Evolutionary conservation across 176 grass and related monocot genomes (phyloP).

Genomic region (Saccharum officinarum): DNA sequence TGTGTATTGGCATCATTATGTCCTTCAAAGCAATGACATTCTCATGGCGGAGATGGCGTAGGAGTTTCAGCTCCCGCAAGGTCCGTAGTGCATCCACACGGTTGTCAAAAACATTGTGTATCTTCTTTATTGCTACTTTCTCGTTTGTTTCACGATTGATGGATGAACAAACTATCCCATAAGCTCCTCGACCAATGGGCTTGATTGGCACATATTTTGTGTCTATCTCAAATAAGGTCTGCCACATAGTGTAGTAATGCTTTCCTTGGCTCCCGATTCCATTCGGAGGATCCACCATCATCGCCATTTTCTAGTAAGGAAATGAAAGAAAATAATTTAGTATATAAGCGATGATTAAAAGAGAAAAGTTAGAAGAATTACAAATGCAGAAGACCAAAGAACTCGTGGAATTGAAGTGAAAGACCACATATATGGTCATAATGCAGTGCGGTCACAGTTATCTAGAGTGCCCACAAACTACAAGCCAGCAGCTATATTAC

Average conservation of each 20-base stretch:
- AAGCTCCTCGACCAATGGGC: slow-evolving; percentile 48
- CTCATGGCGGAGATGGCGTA: slow-evolving; percentile 61
- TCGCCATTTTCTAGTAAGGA: slow-evolving; percentile 48
- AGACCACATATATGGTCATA: neutral
- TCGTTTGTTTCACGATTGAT: slow-evolving; percentile 51
- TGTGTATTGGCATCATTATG: slow-evolving; percentile 70
- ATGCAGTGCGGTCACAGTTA: neutral
- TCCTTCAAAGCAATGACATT: slow-evolving; percentile 79
- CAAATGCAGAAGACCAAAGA: neutral
- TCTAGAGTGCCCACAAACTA: neutral
- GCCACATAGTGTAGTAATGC: slow-evolving; percentile 59
- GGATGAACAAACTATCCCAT: slow-evolving; percentile 59
- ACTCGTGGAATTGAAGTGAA: neutral
- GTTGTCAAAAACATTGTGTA: slow-evolving; percentile 70
- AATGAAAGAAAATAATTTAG: neutral
- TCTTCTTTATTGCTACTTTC: slow-evolving; percentile 64
- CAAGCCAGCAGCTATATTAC: neutral
- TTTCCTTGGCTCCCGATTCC: slow-evolving; percentile 47
- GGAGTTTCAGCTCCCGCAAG: slow-evolving; percentile 65
- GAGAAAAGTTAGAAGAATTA: neutral
- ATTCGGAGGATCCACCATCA: slow-evolving; percentile 65
- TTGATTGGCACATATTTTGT: slow-evolving; percentile 60
- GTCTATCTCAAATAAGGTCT: slow-evolving; percentile 61
- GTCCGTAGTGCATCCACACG: slow-evolving; percentile 63
- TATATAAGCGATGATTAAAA: neutral